Conservation (phyloP, 257 asterid species). For the Mitragyna speciosa region DNA sequence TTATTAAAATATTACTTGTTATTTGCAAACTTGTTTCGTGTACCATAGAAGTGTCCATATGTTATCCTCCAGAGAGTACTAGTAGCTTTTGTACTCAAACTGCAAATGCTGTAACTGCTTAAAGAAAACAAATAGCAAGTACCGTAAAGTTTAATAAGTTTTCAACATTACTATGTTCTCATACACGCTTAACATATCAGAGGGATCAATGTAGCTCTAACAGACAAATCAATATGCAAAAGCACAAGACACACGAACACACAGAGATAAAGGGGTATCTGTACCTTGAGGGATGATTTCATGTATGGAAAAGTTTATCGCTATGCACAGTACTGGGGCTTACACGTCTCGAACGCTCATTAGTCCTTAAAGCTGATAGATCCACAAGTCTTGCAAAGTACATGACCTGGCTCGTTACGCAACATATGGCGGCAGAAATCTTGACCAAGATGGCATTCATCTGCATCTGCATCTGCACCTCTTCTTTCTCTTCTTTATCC, state of each 20-base stretch:
- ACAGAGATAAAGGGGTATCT: no score
- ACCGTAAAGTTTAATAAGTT: neutral
- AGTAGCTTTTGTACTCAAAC: neutral
- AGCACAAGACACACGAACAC: neutral
- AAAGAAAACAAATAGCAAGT: neutral
- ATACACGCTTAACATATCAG: neutral
- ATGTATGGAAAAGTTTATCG: neutral
- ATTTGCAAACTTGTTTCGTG: no score
- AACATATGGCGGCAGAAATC: neutral
- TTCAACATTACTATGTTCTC: neutral
- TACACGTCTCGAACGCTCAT: neutral
- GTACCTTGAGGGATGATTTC: neutral
- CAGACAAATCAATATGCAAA: neutral
- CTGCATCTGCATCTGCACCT: constrained; percentile 33
- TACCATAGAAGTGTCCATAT: no score
- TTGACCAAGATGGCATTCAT: constrained; percentile 26
- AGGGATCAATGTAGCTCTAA: neutral
- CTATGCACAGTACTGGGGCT: neutral
- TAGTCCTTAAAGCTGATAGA: neutral
- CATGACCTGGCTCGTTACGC: neutral
- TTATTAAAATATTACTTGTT: no score
- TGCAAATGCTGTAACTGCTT: neutral
- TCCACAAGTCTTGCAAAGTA: neutral
- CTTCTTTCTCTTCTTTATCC: constrained; percentile 6
- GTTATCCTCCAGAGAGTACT: neutral